Conservation (phyloP, 129 eudicot species). For the Centella asiatica region DNA sequence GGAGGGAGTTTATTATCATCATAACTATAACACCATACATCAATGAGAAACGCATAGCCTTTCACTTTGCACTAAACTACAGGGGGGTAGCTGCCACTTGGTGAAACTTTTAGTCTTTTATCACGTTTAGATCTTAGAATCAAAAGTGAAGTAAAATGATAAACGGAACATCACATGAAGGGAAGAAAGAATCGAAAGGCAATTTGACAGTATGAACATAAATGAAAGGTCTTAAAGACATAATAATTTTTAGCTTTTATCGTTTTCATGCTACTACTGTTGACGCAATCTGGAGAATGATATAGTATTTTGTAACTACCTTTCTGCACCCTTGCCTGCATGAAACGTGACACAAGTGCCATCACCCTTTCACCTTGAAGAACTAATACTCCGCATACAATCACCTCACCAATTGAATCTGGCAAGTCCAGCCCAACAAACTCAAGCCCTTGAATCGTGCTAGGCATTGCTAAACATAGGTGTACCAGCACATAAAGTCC, state of each 20-base stretch:
- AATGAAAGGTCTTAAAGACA: not conserved
- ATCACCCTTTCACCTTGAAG: slow-evolving; percentile 77
- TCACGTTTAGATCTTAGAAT: not conserved
- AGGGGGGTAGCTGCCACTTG: too few species aligned
- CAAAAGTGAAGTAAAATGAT: not conserved
- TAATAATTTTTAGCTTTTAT: not conserved
- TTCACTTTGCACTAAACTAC: too few species aligned
- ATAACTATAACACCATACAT: too few species aligned
- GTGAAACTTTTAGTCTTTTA: not conserved
- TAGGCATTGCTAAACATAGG: slow-evolving; percentile 62
- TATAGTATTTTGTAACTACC: slow-evolving; percentile 30
- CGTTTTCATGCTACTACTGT: not conserved
- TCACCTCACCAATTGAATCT: slow-evolving; percentile 86
- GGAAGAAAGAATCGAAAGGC: not conserved
- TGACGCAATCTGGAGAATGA: not conserved
- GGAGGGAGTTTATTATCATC: too few species aligned
- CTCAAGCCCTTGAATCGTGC: slow-evolving; percentile 87
- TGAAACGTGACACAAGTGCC: slow-evolving; percentile 65
- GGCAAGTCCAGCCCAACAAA: slow-evolving; percentile 93
- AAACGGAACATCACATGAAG: not conserved
- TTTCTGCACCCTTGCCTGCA: slow-evolving; percentile 89
- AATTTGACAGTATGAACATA: not conserved
- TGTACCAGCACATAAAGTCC: slow-evolving; percentile 73
- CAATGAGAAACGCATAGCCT: too few species aligned
- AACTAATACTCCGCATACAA: slow-evolving; percentile 75